Conservation (phyloP, 441 rosid species). For the Populus hybrid region DNA sequence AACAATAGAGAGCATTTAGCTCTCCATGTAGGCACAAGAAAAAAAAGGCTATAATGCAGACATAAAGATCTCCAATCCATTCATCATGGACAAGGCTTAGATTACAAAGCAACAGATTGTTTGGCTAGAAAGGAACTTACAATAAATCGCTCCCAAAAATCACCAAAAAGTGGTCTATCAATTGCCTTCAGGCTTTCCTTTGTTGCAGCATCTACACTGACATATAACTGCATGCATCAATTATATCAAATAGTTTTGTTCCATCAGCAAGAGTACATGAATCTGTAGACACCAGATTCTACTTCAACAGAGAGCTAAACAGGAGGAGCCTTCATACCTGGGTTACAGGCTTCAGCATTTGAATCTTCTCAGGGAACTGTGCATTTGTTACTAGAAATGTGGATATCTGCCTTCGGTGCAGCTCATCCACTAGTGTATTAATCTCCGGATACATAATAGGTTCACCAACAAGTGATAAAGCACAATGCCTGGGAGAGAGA, state of each 20-base stretch:
- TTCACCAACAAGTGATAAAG: slow-evolving; percentile 95
- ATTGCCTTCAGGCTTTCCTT: slow-evolving; percentile 93
- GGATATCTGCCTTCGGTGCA: slow-evolving; percentile 75
- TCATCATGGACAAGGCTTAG: not conserved
- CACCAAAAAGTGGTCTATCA: slow-evolving; percentile 91
- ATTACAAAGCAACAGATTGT: not conserved
- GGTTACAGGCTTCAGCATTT: slow-evolving; percentile 71
- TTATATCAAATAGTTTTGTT: slow-evolving; percentile 14
- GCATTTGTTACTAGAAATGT: slow-evolving; percentile 96
- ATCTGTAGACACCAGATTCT: not conserved
- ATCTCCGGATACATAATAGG: slow-evolving; percentile 97
- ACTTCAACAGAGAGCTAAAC: slow-evolving; percentile 5
- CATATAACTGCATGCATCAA: slow-evolving; percentile 69
- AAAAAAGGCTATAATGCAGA: not conserved
- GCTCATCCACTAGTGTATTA: slow-evolving; percentile 81
- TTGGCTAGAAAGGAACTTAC: slow-evolving; percentile 43
- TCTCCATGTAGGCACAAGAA: not conserved
- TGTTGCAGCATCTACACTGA: slow-evolving; percentile 96
- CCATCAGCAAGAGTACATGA: slow-evolving; percentile 9
- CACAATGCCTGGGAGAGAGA: slow-evolving; percentile 89
- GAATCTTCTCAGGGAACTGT: slow-evolving; percentile 88
- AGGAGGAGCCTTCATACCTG: slow-evolving; percentile 53
- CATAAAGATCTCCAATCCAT: slow-evolving; percentile 2
- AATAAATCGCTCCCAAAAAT: slow-evolving; percentile 91
- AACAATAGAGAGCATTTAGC: not conserved